Evolutionary conservation across 208 protist species (phyloP).

Genomic region (Wallacemonas sp.): DNA sequence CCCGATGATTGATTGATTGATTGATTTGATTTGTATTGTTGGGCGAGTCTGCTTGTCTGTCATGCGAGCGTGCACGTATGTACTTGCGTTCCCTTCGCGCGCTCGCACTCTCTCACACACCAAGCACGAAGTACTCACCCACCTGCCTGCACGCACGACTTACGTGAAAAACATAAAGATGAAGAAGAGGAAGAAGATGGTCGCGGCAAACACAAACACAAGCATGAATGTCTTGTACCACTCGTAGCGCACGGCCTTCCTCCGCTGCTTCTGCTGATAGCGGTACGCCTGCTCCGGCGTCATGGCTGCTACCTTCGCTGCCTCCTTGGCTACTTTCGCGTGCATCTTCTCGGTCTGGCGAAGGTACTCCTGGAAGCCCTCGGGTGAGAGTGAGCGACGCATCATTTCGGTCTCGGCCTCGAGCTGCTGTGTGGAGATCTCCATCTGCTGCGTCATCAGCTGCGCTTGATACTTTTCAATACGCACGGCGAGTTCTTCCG

Average conservation of each 20-base stretch:
- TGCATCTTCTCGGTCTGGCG: slow-evolving; percentile 28
- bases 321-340: slow-evolving; percentile 36
- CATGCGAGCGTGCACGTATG: too few species aligned
- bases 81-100: not conserved
- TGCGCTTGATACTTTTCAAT: slow-evolving; percentile 14
- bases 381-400: slow-evolving; percentile 58
- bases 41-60: too few species aligned
- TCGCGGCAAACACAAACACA: slow-evolving; percentile 41
- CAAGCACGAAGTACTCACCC: too few species aligned
- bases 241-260: slow-evolving; percentile 34
- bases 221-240: slow-evolving; percentile 54
- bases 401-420: slow-evolving; percentile 57
- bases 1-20: too few species aligned
- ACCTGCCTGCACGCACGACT: too few species aligned
- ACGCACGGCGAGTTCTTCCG: slow-evolving; percentile 67
- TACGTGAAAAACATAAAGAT: slow-evolving; percentile 70
- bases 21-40: too few species aligned
- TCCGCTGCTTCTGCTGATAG: slow-evolving; percentile 55
- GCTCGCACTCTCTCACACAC: not conserved
- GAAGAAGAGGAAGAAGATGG: slow-evolving; percentile 62
- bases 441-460: slow-evolving; percentile 26
- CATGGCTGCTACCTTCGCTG: slow-evolving; percentile 57
- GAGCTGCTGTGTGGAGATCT: slow-evolving; percentile 26
- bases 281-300: slow-evolving; percentile 57
- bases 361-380: slow-evolving; percentile 53